Percentiles rank a stretch among this genome's conserved stretches.
Evolutionary conservation across 2,329 filamentous ascomycete species (phyloP).

Genomic region (Fusarium sp.): DNA sequence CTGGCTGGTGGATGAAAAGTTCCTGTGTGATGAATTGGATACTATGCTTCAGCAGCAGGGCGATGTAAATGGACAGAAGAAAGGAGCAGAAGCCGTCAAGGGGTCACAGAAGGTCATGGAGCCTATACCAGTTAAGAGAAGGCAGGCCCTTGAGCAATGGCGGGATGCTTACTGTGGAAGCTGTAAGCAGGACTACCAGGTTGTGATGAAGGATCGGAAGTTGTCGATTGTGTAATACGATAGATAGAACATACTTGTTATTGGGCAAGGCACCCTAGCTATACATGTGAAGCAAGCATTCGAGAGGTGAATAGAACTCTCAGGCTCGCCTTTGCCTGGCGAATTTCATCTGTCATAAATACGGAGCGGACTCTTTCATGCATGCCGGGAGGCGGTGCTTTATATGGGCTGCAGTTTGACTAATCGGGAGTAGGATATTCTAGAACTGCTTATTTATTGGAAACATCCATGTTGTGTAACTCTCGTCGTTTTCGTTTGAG

Average conservation of each 20-base stretch:
- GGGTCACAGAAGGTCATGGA: constrained; percentile 51
- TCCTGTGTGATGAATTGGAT: constrained; percentile 75
- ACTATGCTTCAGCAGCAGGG: constrained; percentile 55
- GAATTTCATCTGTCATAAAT: constrained; percentile 16
- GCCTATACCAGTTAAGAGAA: constrained; percentile 48
- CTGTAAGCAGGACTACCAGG: constrained; percentile 61
- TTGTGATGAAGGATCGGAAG: constrained; percentile 50
- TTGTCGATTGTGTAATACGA: constrained; percentile 36
- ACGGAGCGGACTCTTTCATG: neutral
- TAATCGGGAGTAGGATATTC: constrained; percentile 14
- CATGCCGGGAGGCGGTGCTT: neutral
- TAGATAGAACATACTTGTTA: neutral
- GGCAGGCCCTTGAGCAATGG: constrained; percentile 61
- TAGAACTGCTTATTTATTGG: constrained; percentile 19
- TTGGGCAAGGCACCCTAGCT: neutral
- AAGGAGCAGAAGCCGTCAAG: constrained; percentile 30
- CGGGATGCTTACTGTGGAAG: constrained; percentile 68
- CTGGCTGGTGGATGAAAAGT: constrained; percentile 85
- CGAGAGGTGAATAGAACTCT: constrained; percentile 22
- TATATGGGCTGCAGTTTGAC: neutral
- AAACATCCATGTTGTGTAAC: constrained; percentile 5
- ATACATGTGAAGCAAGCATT: neutral
- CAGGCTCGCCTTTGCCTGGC: neutral
- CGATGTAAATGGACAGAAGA: constrained; percentile 29
- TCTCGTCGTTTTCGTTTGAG: constrained; percentile 4